A percentile compares a stretch with the other conserved stretches of the same genome.
These are phyloP conservation scores for Leccinum cinnamomeum DNA, from an alignment of 1,284 basidiomycete species.

Conservation along the genomic window DNA sequence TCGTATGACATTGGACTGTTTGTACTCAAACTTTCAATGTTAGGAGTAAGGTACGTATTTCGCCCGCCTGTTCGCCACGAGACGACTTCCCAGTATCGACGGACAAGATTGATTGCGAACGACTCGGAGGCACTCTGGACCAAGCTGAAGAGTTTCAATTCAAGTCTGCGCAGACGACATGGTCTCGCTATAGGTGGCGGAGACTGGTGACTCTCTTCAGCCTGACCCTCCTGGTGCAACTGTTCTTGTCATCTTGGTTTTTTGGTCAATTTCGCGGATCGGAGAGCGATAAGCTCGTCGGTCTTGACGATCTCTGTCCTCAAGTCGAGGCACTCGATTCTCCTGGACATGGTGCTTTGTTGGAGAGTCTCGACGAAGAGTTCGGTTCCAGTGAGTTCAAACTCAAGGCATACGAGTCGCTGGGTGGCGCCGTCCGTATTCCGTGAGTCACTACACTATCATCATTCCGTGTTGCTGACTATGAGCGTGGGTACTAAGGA, in stretches of 20 bases:
- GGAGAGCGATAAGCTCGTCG: neutral
- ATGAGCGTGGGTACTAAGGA: constrained; percentile 18
- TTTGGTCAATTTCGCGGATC: neutral
- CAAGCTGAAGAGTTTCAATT: neutral
- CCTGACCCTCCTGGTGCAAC: constrained; percentile 10
- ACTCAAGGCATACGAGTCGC: constrained; percentile 40
- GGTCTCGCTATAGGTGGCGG: neutral
- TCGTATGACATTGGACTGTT: too few species aligned
- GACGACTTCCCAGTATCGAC: neutral
- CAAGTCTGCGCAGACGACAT: neutral
- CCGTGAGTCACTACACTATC: constrained; percentile 36
- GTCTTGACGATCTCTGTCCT: constrained; percentile 30
- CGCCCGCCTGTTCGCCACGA: neutral
- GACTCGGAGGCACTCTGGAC: neutral
- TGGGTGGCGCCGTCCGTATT: constrained; percentile 46
- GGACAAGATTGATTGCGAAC: neutral
- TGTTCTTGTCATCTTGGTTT: constrained; percentile 3
- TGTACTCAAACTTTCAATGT: too few species aligned
- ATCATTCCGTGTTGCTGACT: neutral
- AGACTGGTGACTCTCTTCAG: constrained; percentile 12
- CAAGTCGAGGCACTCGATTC: constrained; percentile 36
- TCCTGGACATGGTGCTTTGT: constrained; percentile 29
- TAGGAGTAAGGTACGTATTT: too few species aligned
- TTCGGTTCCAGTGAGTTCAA: constrained; percentile 39
- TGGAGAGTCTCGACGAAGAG: constrained; percentile 36